Evolutionary conservation across 2,329 filamentous ascomycete genomes (phyloP), one percentile per base, ranked within the genome.

Genomic region (Parascedosporium putredinis): DNA sequence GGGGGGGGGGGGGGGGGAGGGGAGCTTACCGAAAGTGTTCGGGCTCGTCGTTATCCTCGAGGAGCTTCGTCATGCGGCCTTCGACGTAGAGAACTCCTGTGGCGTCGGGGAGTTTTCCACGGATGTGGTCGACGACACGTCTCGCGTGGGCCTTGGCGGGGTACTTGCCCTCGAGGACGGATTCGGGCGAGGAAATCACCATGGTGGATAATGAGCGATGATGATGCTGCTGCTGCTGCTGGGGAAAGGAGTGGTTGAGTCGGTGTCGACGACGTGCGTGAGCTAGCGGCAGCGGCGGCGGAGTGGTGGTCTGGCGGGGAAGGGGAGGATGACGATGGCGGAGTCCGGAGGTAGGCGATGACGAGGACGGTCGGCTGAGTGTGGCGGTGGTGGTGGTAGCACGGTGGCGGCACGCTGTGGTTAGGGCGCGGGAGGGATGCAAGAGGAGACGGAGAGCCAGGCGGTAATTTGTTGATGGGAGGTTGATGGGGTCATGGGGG

Each of bases 1-100:
- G 24, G 8, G 22, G 12, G 45, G 48, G 44, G 57, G 4, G 4
- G 5, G 16, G 7, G 22, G 16, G 22, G 7, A 16, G 20, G n/a
- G 20, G 33, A 22, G 43, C 57, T 49, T 74, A 89, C 81, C 88
- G 78, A 65, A 95, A 96, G 22, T 81, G 88, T 59, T 82, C 78
- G 6, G 83, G 76, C 61, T 86, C 81, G 66, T 97, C 93, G 61
- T 88, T 91, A 65, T 98, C 91, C 68, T 97, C 91, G 44, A 87
- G 78, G 65, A 95, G 73, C 62, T 79, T 82, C 55, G 83, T 88
- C 65, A 84, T 81, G 61, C 90, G 86, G 49, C 83, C 86, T 71
- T 97, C 91, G 43, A 97, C 75, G 63, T 96, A 98, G 51, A 98
- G 75, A 16, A 91, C 74, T 45, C 89, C 90, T 27, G 60, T 62